Evolutionary conservation across 2,329 filamentous ascomycete species (phyloP), one percentile per base, ranked within the genome.

Genomic region (Xylaria sp.): DNA sequence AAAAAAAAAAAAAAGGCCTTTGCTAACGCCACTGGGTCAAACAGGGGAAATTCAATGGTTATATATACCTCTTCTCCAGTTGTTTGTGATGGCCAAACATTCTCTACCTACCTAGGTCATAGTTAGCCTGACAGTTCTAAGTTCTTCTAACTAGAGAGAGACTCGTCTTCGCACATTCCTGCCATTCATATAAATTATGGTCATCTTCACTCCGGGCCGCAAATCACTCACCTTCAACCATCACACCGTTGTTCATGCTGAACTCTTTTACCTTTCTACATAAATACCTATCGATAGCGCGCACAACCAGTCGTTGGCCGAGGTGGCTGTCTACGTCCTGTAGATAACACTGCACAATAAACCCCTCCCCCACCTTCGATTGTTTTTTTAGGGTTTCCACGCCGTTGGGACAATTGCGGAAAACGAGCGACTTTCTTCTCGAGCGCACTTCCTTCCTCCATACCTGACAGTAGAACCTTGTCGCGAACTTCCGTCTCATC

Each of bases 11-110:
- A 4, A 19, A 20, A 19, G 8, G 7, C 17, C 54, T 52, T 52
- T 52, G 54, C 55, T 38, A 53, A 50, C 48, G 58, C 58, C 58
- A 61, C 58, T 52, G 52, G 47, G 41, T 48, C 42, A 39, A 51
- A 19, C 22, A n/a, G n/a, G n/a, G 50, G 48, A 55, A 60, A 54
- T 54, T 58, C 47, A 34, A 53, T 37, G 52, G 58, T 58, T 56
- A 58, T 55, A 58, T 52, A n/a, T n/a, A n/a, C n/a, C n/a, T n/a
- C n/a, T n/a, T n/a, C n/a, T n/a, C n/a, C n/a, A n/a, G n/a, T n/a
- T n/a, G n/a, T n/a, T 26, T 7, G 29, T 13, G 29, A 34, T 13
- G 29, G 29, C 29, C 5, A 13, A 34, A 34, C 29, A 7, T 13
- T 34, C 16, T 34, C 11, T 26, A 26, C 11, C 24, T 26, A 6